Evolutionary conservation across 768 basidiomycete species (phyloP), one percentile per base, ranked within the genome.

Genomic region (Mycena amicta): DNA sequence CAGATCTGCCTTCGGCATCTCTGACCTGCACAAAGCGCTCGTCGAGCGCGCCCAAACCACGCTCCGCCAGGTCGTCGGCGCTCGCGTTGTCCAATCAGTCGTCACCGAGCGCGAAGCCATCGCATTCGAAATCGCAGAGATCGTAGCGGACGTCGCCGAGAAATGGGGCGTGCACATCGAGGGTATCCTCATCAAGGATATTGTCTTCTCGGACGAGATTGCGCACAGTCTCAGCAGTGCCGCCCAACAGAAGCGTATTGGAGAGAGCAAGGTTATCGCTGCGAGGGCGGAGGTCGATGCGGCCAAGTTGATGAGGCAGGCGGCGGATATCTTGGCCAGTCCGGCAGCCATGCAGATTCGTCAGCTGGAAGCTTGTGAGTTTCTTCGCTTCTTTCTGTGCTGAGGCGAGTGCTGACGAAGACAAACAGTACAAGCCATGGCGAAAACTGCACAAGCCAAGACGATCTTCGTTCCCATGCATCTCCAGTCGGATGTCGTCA

Each of bases 331-430:
- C 67, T 78, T 93, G 67, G 93, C 94, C 22, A 92, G 88, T 12
- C 94, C 94, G 8, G 95, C 96, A 22, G 96, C 96, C 54, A 97
- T 98, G 94, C 95, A 97, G 74, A 98, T 98, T 71, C 83, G 96
- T 59, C 96, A 98, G 71, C 84, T 98, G 62, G 96, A 99, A 74
- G 93, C 95, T 49, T 68, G 80, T 83, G 57, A 64, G 81, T 80
- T 4, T 3, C 50, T 51, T n/a, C 45, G 8, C 20, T 16, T 43
- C 31, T 45, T 20, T 33, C 31, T 39, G 52, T 49, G 50, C 26
- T 22, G 6, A 30, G 16, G 37, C 27, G 55, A 25, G 20, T 60
- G 26, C 47, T 51, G 50, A 41, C 39, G 37, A 23, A 22, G n/a
- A 46, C 49, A 20, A 23, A 13, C 53, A 83, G 83, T 98, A 63